These are phyloP conservation scores for Petunia hybrid DNA, from an alignment of 305 asterid genomes.

Conservation along the genomic window DNA sequence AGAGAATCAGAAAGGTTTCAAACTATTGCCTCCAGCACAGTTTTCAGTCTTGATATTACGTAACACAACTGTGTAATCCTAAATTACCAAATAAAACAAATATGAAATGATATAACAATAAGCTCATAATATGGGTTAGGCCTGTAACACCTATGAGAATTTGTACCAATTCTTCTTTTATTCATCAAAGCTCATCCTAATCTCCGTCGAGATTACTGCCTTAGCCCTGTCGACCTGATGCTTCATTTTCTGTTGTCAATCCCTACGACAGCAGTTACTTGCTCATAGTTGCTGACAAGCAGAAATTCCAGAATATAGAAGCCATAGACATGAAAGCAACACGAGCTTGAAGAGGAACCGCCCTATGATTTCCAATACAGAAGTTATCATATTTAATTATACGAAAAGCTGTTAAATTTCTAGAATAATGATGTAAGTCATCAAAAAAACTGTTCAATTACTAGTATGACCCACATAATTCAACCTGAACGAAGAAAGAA, in stretches of 20 bases:
- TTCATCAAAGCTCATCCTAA: too few species aligned
- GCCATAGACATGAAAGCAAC: conserved; percentile 96
- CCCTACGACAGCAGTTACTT: conserved; percentile 49
- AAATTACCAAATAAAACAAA: neutral
- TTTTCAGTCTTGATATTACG: conserved; percentile 8
- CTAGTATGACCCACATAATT: neutral
- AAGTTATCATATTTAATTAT: conserved; percentile 31
- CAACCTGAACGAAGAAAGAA: neutral
- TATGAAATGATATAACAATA: neutral
- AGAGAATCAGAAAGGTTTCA: neutral
- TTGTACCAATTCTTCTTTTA: too few species aligned
- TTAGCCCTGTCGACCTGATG: too few species aligned
- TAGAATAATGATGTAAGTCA: neutral
- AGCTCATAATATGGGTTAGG: neutral
- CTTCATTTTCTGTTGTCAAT: neutral
- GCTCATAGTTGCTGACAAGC: conserved; percentile 80
- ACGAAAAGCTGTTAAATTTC: conserved; percentile 27
- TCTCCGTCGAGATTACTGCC: too few species aligned
- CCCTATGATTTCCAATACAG: conserved; percentile 50
- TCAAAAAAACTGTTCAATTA: neutral
- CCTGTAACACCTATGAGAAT: too few species aligned
- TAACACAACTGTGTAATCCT: neutral
- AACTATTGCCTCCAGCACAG: conserved; percentile 12
- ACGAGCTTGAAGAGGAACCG: conserved; percentile 87
- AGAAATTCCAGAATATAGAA: conserved; percentile 93